Evolutionary conservation across 78 protist genomes (phyloP).

Genomic region (Dictyostelium discoideum): dicty_2.7 NC_007088.5:3669501-3670000

Average conservation of each 20-base stretch:
- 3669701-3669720: constrained; percentile 31
- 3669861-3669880: constrained; percentile 64
- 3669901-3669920: constrained; percentile 40
- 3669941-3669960: neutral
- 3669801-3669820: constrained; percentile 63
- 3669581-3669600: constrained; percentile 45
- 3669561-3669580: constrained; percentile 34
- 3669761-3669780: constrained; percentile 39
- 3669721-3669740: constrained; percentile 36
- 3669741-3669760: constrained; percentile 65
- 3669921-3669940: neutral
- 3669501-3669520: constrained; percentile 55
- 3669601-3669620: constrained; percentile 77
- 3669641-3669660: constrained; percentile 72
- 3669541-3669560: constrained; percentile 18
- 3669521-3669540: constrained; percentile 52
- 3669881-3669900: constrained; percentile 40
- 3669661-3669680: constrained; percentile 42
- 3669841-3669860: constrained; percentile 29
- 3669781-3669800: constrained; percentile 48
- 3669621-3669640: constrained; percentile 67
- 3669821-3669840: constrained; percentile 57
- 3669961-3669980: neutral
- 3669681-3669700: constrained; percentile 42
- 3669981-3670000: neutral